A percentile compares a stretch with the other conserved stretches of the same genome.
Conservation (phyloP, 2,329 filamentous ascomycete species). For the Stagonosporopsis vannaccii region DNA sequence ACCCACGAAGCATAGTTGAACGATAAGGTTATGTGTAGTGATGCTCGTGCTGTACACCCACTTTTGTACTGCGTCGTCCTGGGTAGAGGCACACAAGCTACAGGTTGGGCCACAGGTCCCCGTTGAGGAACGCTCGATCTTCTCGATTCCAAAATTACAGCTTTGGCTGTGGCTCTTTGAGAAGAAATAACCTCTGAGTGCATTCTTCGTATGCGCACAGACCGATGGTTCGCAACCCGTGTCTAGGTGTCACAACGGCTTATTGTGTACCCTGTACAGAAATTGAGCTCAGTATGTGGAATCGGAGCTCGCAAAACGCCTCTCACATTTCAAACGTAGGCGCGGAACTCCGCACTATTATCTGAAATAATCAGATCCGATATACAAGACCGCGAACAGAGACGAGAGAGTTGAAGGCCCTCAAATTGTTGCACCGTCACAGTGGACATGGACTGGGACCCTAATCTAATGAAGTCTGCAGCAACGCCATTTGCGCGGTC, state of each 20-base stretch:
- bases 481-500: not conserved
- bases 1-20: slow-evolving; percentile 29
- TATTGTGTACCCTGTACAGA: slow-evolving; percentile 35
- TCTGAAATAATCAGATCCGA: not conserved
- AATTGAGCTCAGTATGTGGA: slow-evolving; percentile 27
- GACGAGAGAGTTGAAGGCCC: not conserved
- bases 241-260: slow-evolving; percentile 39
- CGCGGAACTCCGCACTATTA: not conserved
- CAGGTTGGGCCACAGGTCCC: slow-evolving; percentile 9
- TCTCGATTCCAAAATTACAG: slow-evolving; percentile 15
- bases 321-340: not conserved
- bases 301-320: slow-evolving; percentile 30
- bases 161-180: not conserved
- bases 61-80: slow-evolving; percentile 23
- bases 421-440: not conserved
- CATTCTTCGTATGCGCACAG: slow-evolving; percentile 39
- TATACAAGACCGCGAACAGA: not conserved
- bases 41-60: slow-evolving; percentile 41
- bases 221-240: slow-evolving; percentile 44
- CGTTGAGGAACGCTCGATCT: slow-evolving; percentile 26
- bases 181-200: slow-evolving; percentile 31
- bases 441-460: not conserved
- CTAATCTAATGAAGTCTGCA: not conserved
- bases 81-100: slow-evolving; percentile 25
- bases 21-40: slow-evolving; percentile 33